Evolutionary conservation across 2,329 filamentous ascomycete genomes (phyloP), one percentile per base, ranked within the genome.

Genomic region (Diaporthe citriasiana): DNA sequence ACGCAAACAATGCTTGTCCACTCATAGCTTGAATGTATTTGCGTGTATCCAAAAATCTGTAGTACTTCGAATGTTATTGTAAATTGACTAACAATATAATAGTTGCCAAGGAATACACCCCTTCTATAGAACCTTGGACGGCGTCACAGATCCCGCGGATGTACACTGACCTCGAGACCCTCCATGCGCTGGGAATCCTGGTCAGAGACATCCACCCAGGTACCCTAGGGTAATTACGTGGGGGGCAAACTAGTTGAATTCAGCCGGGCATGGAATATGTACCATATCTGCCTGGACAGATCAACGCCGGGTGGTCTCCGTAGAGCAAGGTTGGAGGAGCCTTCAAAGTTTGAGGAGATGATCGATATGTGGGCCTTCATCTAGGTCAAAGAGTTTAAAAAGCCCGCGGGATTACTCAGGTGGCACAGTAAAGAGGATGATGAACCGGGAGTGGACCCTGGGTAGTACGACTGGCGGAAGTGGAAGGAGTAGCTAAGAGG

Each of bases 321-420:
- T 10, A n/a, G 22, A 8, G 19, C 19, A 30, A 57, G 55, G 27
- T 7, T 38, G 30, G 30, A 50, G 30, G 55, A 57, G 25, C 55
- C 55, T 38, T 17, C 7, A 17, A 57, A 38, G 35, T 57, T 35
- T 17, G 55, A 57, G 55, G 27, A 57, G 56, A 59, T 59, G 56
- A 8, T 59, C 9, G 56, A 59, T 12, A 5, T 15, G 6, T 59
- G 56, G 56, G 33, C 56, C 33, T n/a, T 5, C 19, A 40, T 9
- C 17, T 19, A 59, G 56, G 15, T 1, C 17, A 22, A n/a, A 4
- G 5, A 59, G 17, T 40, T 59, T 33, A 15, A 12, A 40, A 38
- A 22, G 15, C 57, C 57, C 15, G 57, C 38, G 35, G 57, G 22
- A 27, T 22, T 60, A 25, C 15, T 60, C 30, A 60, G 22, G 17